phyloP scores from a whole-genome alignment of 1,284 basidiomycete genomes.

The Tylopilus sp. region DNA sequence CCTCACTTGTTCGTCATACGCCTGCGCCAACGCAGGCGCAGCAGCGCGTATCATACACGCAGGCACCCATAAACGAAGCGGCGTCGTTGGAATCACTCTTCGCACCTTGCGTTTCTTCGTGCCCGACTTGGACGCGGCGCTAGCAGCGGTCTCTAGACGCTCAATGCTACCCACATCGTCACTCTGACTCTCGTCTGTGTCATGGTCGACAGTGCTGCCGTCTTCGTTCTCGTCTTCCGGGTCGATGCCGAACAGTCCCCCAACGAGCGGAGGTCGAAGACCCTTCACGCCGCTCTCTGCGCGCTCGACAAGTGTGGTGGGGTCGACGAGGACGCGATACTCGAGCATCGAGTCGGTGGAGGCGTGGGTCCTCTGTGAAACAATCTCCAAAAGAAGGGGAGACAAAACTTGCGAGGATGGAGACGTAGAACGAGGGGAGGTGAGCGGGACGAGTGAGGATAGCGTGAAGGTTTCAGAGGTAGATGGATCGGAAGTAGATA shows the following conservation, averaged over 20 bases:
- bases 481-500: slow-evolving; percentile 3
- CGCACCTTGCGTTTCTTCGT: slow-evolving; percentile 38
- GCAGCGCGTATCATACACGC: slow-evolving; percentile 68
- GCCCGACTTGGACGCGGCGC: slow-evolving; percentile 34
- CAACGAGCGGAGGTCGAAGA: slow-evolving; percentile 48
- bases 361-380: slow-evolving; percentile 48
- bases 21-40: slow-evolving; percentile 57
- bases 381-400: slow-evolving; percentile 43
- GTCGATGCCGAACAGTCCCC: slow-evolving; percentile 46
- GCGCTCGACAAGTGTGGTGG: slow-evolving; percentile 57
- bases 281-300: slow-evolving; percentile 64
- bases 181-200: slow-evolving; percentile 39
- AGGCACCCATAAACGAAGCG: slow-evolving; percentile 70
- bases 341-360: slow-evolving; percentile 69
- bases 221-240: slow-evolving; percentile 39
- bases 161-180: slow-evolving; percentile 35
- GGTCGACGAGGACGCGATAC: slow-evolving; percentile 70
- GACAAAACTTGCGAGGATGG: slow-evolving; percentile 9
- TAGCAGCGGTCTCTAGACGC: slow-evolving; percentile 42
- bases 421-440: neutral
- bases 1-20: slow-evolving; percentile 52
- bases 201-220: slow-evolving; percentile 25
- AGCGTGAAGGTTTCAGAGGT: slow-evolving; percentile 16
- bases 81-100: slow-evolving; percentile 41
- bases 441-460: slow-evolving; percentile 20